These are phyloP conservation scores for Gremmenia infestans DNA, from an alignment of 2,329 filamentous ascomycete genomes.

Conservation along the genomic window DNA sequence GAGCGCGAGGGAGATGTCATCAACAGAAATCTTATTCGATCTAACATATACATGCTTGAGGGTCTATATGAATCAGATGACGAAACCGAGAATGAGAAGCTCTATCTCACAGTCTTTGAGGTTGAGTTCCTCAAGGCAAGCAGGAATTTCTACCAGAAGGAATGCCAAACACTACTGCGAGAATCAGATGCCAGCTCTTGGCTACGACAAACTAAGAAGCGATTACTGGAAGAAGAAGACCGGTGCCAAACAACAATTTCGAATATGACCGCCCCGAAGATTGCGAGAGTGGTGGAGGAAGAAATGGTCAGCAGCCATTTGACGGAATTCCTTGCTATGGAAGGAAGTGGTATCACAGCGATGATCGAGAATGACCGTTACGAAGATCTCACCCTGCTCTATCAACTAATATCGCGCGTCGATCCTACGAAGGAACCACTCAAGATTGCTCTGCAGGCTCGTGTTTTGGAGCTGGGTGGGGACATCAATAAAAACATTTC, in stretches of 20 bases:
- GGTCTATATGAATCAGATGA: conserved; percentile 76
- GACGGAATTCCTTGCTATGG: conserved; percentile 75
- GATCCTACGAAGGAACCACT: conserved; percentile 69
- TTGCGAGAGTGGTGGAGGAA: conserved; percentile 71
- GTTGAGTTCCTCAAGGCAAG: conserved; percentile 69
- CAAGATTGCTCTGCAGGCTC: conserved; percentile 63
- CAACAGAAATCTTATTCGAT: conserved; percentile 74
- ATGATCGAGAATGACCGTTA: conserved; percentile 90
- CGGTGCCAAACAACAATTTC: conserved; percentile 81
- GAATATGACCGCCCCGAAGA: conserved; percentile 63
- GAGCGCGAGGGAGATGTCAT: conserved; percentile 87
- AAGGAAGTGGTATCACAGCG: conserved; percentile 74
- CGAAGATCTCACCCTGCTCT: conserved; percentile 75
- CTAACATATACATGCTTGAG: conserved; percentile 85
- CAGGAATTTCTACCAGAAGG: conserved; percentile 65
- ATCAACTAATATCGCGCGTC: conserved; percentile 71
- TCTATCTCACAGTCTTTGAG: conserved; percentile 84
- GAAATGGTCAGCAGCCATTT: conserved; percentile 76
- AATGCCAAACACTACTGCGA: conserved; percentile 69
- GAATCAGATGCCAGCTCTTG: conserved; percentile 79
- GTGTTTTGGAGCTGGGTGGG: conserved; percentile 72
- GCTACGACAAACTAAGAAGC: conserved; percentile 67
- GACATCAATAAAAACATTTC: conserved; percentile 71
- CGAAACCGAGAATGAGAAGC: conserved; percentile 71
- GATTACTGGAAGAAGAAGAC: conserved; percentile 75